phyloP scores from a whole-genome alignment of 1,284 basidiomycete species.

The Trichosporon sp. region DNA sequence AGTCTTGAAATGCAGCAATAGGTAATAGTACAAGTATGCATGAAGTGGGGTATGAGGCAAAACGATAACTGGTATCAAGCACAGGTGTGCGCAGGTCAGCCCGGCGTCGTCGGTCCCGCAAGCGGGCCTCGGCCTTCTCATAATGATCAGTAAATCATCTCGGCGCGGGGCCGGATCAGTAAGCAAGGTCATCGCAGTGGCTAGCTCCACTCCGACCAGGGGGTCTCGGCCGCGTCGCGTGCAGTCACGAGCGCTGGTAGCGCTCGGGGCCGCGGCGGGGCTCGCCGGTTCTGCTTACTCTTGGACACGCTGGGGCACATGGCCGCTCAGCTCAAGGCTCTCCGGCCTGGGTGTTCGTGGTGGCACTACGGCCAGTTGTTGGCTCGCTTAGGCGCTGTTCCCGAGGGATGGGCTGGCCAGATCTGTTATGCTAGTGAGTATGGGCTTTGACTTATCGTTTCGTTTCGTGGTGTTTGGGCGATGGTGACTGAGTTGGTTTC shows the following conservation, averaged over 20 bases:
- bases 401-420: background rate
- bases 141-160: constrained; percentile 7
- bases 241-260: background rate
- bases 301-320: background rate
- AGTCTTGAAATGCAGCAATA: background rate
- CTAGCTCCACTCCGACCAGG: constrained; percentile 5
- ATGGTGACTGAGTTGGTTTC: background rate
- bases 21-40: background rate
- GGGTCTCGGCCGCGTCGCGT: background rate
- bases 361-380: background rate
- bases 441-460: background rate
- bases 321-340: background rate
- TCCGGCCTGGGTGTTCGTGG: background rate
- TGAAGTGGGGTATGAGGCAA: background rate
- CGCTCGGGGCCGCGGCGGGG: background rate
- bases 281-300: constrained; percentile 3
- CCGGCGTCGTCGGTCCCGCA: background rate
- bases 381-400: background rate
- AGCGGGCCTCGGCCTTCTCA: background rate
- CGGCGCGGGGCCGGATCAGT: background rate
- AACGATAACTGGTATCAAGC: background rate
- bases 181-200: background rate
- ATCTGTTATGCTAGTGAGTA: constrained; percentile 6
- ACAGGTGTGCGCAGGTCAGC: background rate
- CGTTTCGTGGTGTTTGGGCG: background rate